Evolutionary conservation across 768 basidiomycete genomes (phyloP), one percentile per base, ranked within the genome.

Genomic region (Boletus pseudopeckii): DNA sequence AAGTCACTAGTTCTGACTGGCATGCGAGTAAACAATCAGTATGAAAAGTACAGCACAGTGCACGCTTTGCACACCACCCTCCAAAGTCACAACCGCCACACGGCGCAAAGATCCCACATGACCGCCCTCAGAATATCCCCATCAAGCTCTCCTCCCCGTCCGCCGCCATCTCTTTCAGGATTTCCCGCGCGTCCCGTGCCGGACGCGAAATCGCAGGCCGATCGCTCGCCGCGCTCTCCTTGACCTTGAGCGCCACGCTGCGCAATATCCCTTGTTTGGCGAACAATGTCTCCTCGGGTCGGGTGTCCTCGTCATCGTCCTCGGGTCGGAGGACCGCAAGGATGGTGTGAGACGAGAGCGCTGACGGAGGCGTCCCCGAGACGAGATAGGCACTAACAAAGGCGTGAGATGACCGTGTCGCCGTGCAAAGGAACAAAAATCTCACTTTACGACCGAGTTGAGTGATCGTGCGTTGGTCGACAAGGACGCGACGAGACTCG

Each of bases 111-210:
- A n/a, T n/a, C 24, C 7, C 30, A 30, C 30, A 30, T 3, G 30
- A 32, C 17, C n/a, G 13, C 44, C 20, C 34, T 64, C 48, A 70
- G 24, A 70, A 71, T 46, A 68, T 51, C 6, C 70, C 70, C 14
- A 37, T 45, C 48, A 70, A 50, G 28, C 58, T 62, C 0, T 70
- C 70, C 37, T 64, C 61, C 6, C 65, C 67, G 1, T 58, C 53
- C 6, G 20, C 48, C 0, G 50, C 61, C 65, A 72, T 68, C 28
- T 46, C 55, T 58, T 74, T 80, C 28, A 95, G 64, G 22, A 86
- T 52, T 47, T 96, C 93, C 56, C 85, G 78, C 3, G 93, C 86
- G 64, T 95, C 92, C 41, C 92, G 75, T 7, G 91, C 88, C 0
- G 91, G 92, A 43, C 92, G 76, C 10, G 89, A 78, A 40, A 95